Base-by-base conservation (phyloP, 2,329 filamentous ascomycete species). In the Fusarium anguioides region DNA sequence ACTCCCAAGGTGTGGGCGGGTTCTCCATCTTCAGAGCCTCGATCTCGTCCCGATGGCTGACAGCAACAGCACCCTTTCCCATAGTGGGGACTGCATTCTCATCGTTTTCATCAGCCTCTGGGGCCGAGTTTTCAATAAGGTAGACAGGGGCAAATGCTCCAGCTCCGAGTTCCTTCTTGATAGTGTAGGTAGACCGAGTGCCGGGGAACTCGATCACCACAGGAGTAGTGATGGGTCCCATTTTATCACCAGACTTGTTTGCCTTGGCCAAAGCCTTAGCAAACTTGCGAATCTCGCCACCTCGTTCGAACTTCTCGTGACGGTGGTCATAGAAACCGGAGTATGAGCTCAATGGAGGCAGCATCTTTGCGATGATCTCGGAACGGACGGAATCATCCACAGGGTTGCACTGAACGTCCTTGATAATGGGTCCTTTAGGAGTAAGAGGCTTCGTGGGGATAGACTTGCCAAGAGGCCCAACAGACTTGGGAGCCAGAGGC, bases 121-220 rank as follows among this genome's bases (percentile, higher is more conserved):
- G 82, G 0, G 81, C 80, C n/a, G 87, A 85, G 71, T 90, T 91
- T 74, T 97, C 93, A 9, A 94, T 90, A 1, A 99, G 87, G 75
- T 97, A 99, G 4, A 99, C 96, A 0, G 96, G 95, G 1, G 95
- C 96, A 78, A 96, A 99, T 1, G 96, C 96, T 10, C 96, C 96
- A 26, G 94, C 92, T 2, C 96, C 96, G 14, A 99, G 87, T 76
- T 98, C 94, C 47, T 90, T 88, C 74, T 91, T 93, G 56, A 98
- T 80, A 2, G 87, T 90, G 77, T 97, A 99, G 39, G 85, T 86
- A 36, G 89, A 83, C 21, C 85, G 80, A 4, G 87, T 84, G 36
- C 87, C 87, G 0, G 87, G 83, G 61, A 97, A 92, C 39, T 87
- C 82, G 21, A 98, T 83, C 6, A 86, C 82, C 0, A 92, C 88